These are phyloP conservation scores for Jasminum sambac DNA, from an alignment of 257 asterid species.

Conservation along the genomic window DNA sequence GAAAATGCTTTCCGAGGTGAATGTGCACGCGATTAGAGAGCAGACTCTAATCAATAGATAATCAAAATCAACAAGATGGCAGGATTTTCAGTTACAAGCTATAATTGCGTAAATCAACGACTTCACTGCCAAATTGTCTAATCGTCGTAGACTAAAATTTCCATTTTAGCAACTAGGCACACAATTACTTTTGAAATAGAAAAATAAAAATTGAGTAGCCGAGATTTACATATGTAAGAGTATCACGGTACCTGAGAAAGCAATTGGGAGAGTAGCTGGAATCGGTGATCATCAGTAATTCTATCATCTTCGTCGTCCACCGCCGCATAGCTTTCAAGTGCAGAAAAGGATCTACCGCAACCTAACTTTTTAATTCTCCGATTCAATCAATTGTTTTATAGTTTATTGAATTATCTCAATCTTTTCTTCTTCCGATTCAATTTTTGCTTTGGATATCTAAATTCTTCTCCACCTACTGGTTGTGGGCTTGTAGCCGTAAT, in stretches of 20 bases:
- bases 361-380: conserved; percentile 23
- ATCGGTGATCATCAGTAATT: conserved; percentile 9
- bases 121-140: neutral
- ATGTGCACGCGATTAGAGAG: no score
- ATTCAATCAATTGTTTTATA: conserved; percentile 33
- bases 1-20: no score
- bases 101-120: neutral
- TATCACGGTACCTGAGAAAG: conserved; percentile 40
- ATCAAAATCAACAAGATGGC: no score
- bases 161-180: no score
- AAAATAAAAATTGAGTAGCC: no score
- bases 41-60: no score
- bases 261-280: conserved; percentile 32
- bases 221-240: neutral
- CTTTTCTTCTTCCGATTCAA: neutral
- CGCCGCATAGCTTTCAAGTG: conserved; percentile 15
- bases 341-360: conserved; percentile 17
- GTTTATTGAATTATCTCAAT: neutral
- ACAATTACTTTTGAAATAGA: no score
- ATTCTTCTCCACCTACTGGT: no score
- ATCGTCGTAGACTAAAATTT: neutral
- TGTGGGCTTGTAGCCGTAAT: no score
- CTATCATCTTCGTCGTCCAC: conserved; percentile 7
- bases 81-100: no score
- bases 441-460: neutral